Evolutionary conservation across 768 basidiomycete species (phyloP).

Genomic region (Boletellus sp.): DNA sequence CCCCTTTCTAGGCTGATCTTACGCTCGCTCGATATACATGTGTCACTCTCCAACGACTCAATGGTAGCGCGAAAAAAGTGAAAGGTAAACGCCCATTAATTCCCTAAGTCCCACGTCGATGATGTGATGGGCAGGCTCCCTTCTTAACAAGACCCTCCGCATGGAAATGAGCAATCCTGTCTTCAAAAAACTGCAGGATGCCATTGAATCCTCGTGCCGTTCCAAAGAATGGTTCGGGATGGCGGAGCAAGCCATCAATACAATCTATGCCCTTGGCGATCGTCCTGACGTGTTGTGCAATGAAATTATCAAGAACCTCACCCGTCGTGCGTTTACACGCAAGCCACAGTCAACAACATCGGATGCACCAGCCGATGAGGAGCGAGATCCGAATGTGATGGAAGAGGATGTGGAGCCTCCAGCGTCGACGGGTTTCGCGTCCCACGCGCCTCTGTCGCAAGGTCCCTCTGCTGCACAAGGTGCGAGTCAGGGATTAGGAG

Average conservation of each 20-base stretch:
- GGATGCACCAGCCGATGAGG: constrained; percentile 12
- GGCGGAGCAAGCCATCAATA: constrained; percentile 96
- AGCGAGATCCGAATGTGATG: constrained; percentile 48
- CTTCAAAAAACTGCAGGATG: constrained; percentile 77
- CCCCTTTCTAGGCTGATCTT: constrained; percentile 62
- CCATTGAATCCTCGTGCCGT: constrained; percentile 75
- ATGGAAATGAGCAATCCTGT: constrained; percentile 84
- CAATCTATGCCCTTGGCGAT: constrained; percentile 90
- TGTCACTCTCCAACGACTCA: constrained; percentile 85
- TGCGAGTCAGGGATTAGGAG: constrained; percentile 13
- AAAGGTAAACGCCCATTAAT: constrained; percentile 56
- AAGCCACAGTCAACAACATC: constrained; percentile 14
- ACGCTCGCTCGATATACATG: constrained; percentile 92
- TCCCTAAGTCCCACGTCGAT: neutral
- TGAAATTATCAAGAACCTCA: constrained; percentile 78
- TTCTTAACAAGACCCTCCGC: constrained; percentile 81
- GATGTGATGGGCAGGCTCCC: constrained; percentile 56
- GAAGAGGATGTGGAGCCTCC: constrained; percentile 41
- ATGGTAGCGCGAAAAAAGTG: constrained; percentile 94
- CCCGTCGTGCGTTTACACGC: constrained; percentile 60
- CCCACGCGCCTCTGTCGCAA: constrained; percentile 20
- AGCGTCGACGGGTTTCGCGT: constrained; percentile 18
- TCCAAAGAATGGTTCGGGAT: constrained; percentile 95
- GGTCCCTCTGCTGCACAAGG: constrained; percentile 10
- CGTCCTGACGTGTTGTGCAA: constrained; percentile 86